Evolutionary conservation across 2,329 filamentous ascomycete species (phyloP).

Genomic region (Rugonectria rugulosa): DNA sequence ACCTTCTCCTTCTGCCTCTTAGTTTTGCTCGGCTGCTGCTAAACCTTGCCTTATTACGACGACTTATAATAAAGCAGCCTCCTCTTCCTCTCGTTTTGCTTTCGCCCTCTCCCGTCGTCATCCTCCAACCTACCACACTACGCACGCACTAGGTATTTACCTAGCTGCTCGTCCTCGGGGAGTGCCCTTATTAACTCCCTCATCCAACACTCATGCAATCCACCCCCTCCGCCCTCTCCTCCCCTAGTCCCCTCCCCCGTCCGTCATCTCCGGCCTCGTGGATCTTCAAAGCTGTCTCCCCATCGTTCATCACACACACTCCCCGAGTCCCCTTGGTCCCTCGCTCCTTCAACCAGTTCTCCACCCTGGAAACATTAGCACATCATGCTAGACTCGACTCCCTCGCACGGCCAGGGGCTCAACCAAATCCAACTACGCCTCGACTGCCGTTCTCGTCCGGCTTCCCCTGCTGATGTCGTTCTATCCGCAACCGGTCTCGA

Average conservation of each 20-base stretch:
- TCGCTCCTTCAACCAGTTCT: too few species aligned
- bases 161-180: too few species aligned
- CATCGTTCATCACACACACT: slow-evolving; percentile 22
- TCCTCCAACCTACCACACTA: too few species aligned
- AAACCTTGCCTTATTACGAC: too few species aligned
- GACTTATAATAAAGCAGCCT: too few species aligned
- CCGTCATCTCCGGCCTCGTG: slow-evolving; percentile 18
- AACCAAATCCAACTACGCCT: slow-evolving; percentile 31
- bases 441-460: slow-evolving; percentile 35
- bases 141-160: too few species aligned
- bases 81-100: too few species aligned
- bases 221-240: neutral
- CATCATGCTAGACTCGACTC: slow-evolving; percentile 38
- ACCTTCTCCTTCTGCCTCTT: neutral
- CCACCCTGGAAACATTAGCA: slow-evolving; percentile 36
- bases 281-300: slow-evolving; percentile 10
- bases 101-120: too few species aligned
- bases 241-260: neutral
- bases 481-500: slow-evolving; percentile 21
- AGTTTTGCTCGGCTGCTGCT: too few species aligned
- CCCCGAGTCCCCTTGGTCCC: too few species aligned
- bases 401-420: slow-evolving; percentile 33
- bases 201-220: too few species aligned
- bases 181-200: too few species aligned
- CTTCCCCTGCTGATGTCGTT: slow-evolving; percentile 19